A percentile compares a stretch with the other conserved stretches of the same genome.
Evolutionary conservation across 768 basidiomycete genomes (phyloP).

Genomic region (Macrolepiota fuliginosa): DNA sequence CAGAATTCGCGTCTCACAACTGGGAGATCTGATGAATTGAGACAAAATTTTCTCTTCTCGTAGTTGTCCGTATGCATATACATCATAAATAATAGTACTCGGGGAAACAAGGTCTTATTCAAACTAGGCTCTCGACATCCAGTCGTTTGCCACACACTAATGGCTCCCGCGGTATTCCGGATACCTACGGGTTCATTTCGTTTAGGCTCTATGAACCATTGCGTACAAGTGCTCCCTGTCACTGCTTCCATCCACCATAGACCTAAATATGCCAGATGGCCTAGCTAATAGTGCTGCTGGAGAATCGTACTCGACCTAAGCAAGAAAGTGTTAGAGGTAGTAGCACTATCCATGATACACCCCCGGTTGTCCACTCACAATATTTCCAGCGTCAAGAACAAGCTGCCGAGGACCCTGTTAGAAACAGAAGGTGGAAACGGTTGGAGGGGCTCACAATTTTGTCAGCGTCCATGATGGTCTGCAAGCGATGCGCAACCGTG

Average conservation of each 20-base stretch:
- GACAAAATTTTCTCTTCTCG: too few species aligned
- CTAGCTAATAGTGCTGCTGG: constrained; percentile 50
- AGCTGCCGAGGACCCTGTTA: constrained; percentile 23
- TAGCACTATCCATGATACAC: not conserved
- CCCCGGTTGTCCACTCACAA: constrained; percentile 20
- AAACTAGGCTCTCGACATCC: too few species aligned
- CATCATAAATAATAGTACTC: too few species aligned
- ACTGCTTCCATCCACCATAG: constrained; percentile 56
- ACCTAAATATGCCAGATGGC: constrained; percentile 44
- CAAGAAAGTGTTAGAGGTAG: not conserved
- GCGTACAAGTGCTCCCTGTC: constrained; percentile 48
- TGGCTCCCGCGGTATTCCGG: too few species aligned
- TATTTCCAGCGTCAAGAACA: constrained; percentile 43
- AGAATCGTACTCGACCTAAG: constrained; percentile 52
- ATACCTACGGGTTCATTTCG: not conserved
- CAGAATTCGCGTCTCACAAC: too few species aligned
- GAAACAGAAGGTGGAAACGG: not conserved
- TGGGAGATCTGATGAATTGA: too few species aligned
- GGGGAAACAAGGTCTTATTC: too few species aligned
- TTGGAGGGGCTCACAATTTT: constrained; percentile 31
- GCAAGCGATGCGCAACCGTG: constrained; percentile 16
- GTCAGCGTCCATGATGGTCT: constrained; percentile 65
- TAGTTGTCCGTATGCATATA: too few species aligned
- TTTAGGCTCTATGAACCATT: constrained; percentile 28
- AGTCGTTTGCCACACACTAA: too few species aligned